Base-by-base conservation (phyloP, 2,329 filamentous ascomycete genomes). In the Exophiala calicioides region DNA sequence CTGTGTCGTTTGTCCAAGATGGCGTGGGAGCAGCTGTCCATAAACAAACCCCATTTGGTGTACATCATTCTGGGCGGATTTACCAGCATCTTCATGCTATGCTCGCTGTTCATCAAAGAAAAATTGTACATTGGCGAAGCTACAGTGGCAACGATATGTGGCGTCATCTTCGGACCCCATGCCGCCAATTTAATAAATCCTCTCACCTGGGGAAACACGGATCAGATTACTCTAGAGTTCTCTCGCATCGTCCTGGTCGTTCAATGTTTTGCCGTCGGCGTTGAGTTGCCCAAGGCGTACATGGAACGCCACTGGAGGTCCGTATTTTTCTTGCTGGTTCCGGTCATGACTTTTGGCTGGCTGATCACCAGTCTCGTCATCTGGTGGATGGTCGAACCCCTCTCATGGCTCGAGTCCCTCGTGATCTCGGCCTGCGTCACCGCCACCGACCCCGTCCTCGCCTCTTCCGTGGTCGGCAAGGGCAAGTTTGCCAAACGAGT, bases 271-370 rank as follows among this genome's bases (percentile, higher is more conserved):
- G 82, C 82, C 57, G 79, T 86, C 16, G 84, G 84, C 5, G 83
- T 86, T 65, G 84, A 86, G 67, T 73, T 87, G 69, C 84, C 84
- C 15, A 78, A 75, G 52, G 65, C 69, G 55, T 98, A 98, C 73
- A 98, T 98, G 93, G 93, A 97, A 65, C 85, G 83, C 60, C 93
- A 98, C 70, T 98, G 93, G 93, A 86, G 80, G 62, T 97, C 91
- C 1, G 93, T 98, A 53, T 74, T 86, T 10, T 81, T 95, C 61
- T 76, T 98, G 50, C 80, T 98, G 34, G 74, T 98, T 4, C 93
- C 93, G 2, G 90, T 98, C 70, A 98, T 98, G 93, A 94, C 90
- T 1, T 94, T 86, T 65, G 93, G 93, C 59, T 98, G 72, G 72
- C 58, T 76, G 31, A 76, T 95, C 18, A 95, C 90, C 13, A 95